Conservation (phyloP, 139 green algal species). For the Monoraphidium neglectum region DNA sequence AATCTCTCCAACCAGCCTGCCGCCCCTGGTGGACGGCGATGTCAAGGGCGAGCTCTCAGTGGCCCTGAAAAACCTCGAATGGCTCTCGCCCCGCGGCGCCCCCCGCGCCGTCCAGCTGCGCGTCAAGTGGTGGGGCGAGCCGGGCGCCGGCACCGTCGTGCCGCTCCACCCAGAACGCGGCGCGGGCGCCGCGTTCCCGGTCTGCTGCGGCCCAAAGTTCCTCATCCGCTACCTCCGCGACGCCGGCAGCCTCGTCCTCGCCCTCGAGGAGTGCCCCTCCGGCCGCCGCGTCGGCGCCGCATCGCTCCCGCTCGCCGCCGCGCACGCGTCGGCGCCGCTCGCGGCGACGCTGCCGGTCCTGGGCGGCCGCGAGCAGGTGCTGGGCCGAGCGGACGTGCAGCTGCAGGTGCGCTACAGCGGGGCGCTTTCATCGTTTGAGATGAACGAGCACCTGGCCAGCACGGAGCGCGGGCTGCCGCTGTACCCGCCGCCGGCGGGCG, state of each 20-base stretch:
- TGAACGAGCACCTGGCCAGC: slow-evolving; percentile 45
- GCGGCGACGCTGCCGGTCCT: slow-evolving; percentile 13
- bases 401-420: slow-evolving; percentile 30
- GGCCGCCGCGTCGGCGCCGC: neutral
- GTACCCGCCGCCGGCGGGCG: slow-evolving; percentile 14
- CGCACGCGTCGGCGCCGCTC: slow-evolving; percentile 18
- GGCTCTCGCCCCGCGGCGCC: slow-evolving; percentile 20
- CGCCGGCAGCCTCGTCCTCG: slow-evolving; percentile 15
- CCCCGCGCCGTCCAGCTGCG: slow-evolving; percentile 4
- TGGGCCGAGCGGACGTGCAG: slow-evolving; percentile 30
- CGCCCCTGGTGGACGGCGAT: slow-evolving; percentile 13
- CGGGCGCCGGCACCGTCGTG: slow-evolving; percentile 10
- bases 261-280: slow-evolving; percentile 18
- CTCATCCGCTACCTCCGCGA: slow-evolving; percentile 36
- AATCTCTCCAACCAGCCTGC: slow-evolving; percentile 18
- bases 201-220: slow-evolving; percentile 31
- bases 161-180: slow-evolving; percentile 13
- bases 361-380: slow-evolving; percentile 15
- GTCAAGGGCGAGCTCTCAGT: slow-evolving; percentile 23
- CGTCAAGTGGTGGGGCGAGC: slow-evolving; percentile 30
- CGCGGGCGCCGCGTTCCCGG: slow-evolving; percentile 21
- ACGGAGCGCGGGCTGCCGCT: slow-evolving; percentile 40
- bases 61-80: slow-evolving; percentile 4
- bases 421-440: slow-evolving; percentile 42
- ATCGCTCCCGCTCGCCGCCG: neutral